Evolutionary conservation across 1,139 yeast genomes (phyloP), one percentile per base, ranked within the genome.

Genomic region (Candida anutae): DNA sequence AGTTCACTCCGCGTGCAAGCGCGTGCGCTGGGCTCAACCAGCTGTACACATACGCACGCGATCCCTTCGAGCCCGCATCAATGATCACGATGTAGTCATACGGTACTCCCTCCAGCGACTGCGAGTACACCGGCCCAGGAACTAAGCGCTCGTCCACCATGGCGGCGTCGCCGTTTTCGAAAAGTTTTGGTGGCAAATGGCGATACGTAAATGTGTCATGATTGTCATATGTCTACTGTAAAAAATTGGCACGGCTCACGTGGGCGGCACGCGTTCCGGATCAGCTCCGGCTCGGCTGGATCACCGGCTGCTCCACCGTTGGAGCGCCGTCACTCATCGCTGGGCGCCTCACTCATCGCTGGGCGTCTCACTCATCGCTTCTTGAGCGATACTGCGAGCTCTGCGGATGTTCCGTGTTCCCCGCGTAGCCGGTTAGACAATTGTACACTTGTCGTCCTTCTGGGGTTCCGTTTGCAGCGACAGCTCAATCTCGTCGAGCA

Each of bases 1-100:
- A 24, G 25, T 56, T 46, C 3, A 48, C 25, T 1, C 58, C 47
- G 4, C 45, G 32, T 6, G 53, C 47, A 23, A 67, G 43, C 5
- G 62, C 61, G 14, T 45, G 40, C 15, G 44, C 27, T 1, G 74
- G 69, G 36, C 75, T 73, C 21, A 74, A 56, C 82, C 85, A 81
- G 34, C 69, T 67, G 58, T 90, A 90, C 21, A 90, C 79, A 53
- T 90, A 98, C 21, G 90, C 84, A 53, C 98, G 77, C 15, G 96
- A 87, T 18, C 98, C 98, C 5, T 95, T 81, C 3, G 96, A 85
- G 10, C 98, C 98, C 3, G 97, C 98, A 58, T 90, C 98, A 29
- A 90, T 66, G 95, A 90, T 85, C 17, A 90, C 73, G 21, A 88
- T 71, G 48, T 79, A 82, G 44, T 77, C 77, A 36, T 69, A 73